Evolutionary conservation across 192 early-diverging fungal genomes (phyloP).

Genomic region (Coemansia sp.): DNA sequence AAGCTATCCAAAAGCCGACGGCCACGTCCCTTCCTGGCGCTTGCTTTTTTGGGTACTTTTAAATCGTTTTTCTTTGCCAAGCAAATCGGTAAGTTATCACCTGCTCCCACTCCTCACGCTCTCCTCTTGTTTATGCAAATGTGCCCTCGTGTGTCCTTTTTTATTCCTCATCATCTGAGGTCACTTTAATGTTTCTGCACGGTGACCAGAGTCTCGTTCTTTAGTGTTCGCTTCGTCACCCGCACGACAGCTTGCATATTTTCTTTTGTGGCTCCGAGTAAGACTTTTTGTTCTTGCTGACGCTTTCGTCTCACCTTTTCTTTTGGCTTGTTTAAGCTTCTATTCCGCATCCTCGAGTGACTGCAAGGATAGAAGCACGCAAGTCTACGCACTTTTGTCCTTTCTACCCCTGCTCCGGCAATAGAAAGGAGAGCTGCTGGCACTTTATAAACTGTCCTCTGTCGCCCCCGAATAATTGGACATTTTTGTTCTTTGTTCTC

Average conservation of each 20-base stretch:
- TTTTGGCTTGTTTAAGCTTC: neutral
- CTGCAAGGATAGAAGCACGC: neutral
- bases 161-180: constrained; percentile 4
- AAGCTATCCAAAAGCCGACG: neutral
- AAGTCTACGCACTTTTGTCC: neutral
- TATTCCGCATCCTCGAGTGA: neutral
- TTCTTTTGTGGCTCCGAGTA: too few relatives aligned
- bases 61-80: neutral
- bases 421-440: neutral
- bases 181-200: neutral
- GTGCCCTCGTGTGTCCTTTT: neutral
- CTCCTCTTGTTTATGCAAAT: neutral
- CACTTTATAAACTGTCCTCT: neutral
- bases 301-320: neutral
- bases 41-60: neutral
- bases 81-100: neutral
- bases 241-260: neutral
- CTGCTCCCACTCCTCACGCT: neutral
- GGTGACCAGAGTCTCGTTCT: neutral
- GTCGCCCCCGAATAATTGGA: neutral
- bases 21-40: neutral
- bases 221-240: neutral
- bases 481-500: constrained; percentile 1
- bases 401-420: neutral
- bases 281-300: too few relatives aligned